Percentiles rank a stretch among this genome's conserved stretches.
Evolutionary conservation across 352 stramenopile species (phyloP).

Genomic region (Globisporangium paddicum): DNA sequence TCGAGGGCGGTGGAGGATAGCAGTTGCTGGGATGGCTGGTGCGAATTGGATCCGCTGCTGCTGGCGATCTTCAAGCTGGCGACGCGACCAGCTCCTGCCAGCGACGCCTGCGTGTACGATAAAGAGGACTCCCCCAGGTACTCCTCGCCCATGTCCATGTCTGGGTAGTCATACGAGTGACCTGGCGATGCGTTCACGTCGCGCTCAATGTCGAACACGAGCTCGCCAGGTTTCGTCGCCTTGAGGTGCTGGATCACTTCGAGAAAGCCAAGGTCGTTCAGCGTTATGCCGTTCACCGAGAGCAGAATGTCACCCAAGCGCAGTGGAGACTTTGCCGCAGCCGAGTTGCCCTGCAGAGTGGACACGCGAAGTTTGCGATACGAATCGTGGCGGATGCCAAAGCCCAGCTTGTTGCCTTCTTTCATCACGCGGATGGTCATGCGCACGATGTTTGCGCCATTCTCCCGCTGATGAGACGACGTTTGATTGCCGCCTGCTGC

Average conservation of each 20-base stretch:
- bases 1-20: not conserved
- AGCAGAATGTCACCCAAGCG: conserved; percentile 63
- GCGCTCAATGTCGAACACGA: conserved; percentile 61
- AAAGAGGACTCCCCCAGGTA: conserved; percentile 6
- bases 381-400: conserved; percentile 62
- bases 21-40: not conserved
- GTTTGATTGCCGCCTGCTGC: not conserved
- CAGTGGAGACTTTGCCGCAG: conserved; percentile 31
- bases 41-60: not conserved
- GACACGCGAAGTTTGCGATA: conserved; percentile 53
- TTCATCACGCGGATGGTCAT: conserved; percentile 47
- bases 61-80: not conserved
- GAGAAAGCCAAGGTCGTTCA: conserved; percentile 46
- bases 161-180: conserved; percentile 8
- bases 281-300: conserved; percentile 52
- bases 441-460: conserved; percentile 4
- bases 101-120: not conserved
- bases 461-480: not conserved
- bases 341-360: conserved; percentile 40
- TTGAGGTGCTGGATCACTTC: conserved; percentile 61
- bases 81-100: not conserved
- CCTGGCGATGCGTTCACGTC: conserved; percentile 1
- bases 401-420: conserved; percentile 51
- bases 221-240: conserved; percentile 32
- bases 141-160: conserved; percentile 8